Evolutionary conservation across 2,329 filamentous ascomycete genomes (phyloP).

Genomic region (Onygena corvina): DNA sequence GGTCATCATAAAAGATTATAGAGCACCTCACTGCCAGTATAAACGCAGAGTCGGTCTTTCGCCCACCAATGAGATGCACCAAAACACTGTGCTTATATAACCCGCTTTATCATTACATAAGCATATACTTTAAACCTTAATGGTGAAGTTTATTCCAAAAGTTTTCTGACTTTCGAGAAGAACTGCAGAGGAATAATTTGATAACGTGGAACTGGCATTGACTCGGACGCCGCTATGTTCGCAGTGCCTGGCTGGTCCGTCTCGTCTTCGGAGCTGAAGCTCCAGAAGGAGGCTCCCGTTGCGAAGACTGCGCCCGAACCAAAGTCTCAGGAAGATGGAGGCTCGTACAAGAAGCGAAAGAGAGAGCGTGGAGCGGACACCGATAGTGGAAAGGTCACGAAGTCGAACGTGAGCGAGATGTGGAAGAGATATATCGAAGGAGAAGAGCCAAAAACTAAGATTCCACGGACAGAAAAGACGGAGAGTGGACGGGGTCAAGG

Average conservation of each 20-base stretch:
- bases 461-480: slow-evolving; percentile 22
- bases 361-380: slow-evolving; percentile 36
- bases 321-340: slow-evolving; percentile 19
- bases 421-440: slow-evolving; percentile 72
- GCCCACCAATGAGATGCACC: too few relatives aligned
- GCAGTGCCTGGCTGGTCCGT: slow-evolving; percentile 88
- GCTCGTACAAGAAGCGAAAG: slow-evolving; percentile 31
- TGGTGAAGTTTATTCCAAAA: too few relatives aligned
- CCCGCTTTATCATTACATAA: too few relatives aligned
- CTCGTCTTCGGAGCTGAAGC: slow-evolving; percentile 56
- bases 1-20: too few relatives aligned
- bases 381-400: slow-evolving; percentile 41
- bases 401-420: slow-evolving; percentile 61
- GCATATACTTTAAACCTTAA: too few relatives aligned
- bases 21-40: too few relatives aligned
- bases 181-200: too few relatives aligned
- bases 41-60: too few relatives aligned
- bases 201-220: background rate
- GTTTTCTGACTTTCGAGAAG: background rate
- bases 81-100: too few relatives aligned
- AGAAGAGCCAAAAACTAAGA: slow-evolving; percentile 35
- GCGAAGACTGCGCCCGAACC: slow-evolving; percentile 53
- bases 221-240: slow-evolving; percentile 48
- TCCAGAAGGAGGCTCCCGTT: slow-evolving; percentile 49
- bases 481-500: slow-evolving; percentile 16